Evolutionary conservation across 78 protist species (phyloP), one percentile per base, ranked within the genome.

Genomic region (Isochrysis galbana): DNA sequence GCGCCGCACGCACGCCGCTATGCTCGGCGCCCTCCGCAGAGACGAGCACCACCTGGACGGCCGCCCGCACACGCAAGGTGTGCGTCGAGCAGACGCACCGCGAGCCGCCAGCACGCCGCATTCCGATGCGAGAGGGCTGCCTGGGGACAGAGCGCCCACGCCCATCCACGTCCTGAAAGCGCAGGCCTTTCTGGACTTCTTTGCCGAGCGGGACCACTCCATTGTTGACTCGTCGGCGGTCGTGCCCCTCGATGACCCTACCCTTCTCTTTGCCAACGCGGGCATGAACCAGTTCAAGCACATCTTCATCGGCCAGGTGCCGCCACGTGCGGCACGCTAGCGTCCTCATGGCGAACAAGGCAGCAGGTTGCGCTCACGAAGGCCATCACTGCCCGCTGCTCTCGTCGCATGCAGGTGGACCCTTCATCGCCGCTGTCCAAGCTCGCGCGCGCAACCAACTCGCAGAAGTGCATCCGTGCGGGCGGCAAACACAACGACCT

Each of bases 401-500:
- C 32, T 19, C 19, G 32, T 54, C 67, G 67, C 67, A 19, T 19
- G 67, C 74, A 67, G 74, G 86, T 36, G 17, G 97, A 97, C 93
- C 99, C 98, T 21, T 90, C 91, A 67, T 90, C 91, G n/a, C 95
- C 93, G 23, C 86, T 98, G 47, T 97, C 97, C 17, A 91, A 90
- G 83, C 87, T 97, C 45, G 95, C 92, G 95, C 95, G 99, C 48
- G 99, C 99, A 7, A 94, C 87, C 78, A 98, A 98, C 96, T 90
- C 97, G 42, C 99, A 99, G 78, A 98, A 98, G 96, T 99, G 99
- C 96, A 99, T 99, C 96, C 99, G 99, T 45, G 99, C 99, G 19
- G 99, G 99, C 21, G 99, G 99, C 86, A 98, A 98, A 95, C 99
- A 98, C 96, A 98, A 98, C 94, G 99, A 98, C 90, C 95, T 98